Evolutionary conservation across 164 flowering plant genomes (phyloP).

Genomic region (Magnolia kwangsiensis): DNA sequence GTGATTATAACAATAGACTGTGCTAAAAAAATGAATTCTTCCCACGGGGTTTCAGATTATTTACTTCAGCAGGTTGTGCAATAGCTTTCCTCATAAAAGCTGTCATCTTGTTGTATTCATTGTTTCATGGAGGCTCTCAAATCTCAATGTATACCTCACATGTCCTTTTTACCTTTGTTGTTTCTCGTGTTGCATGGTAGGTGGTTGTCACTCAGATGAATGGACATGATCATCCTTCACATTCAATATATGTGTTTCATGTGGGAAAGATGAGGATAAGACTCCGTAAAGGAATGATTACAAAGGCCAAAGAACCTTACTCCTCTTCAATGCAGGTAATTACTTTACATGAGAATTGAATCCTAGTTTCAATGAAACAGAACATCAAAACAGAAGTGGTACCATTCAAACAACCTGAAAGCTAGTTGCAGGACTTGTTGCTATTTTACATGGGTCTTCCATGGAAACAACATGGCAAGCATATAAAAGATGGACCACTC

Average conservation of each 20-base stretch:
- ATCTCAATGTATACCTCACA: no score
- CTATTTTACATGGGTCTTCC: background rate
- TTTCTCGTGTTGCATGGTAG: slow-evolving; percentile 32
- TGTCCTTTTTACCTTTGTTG: background rate
- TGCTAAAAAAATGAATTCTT: no score
- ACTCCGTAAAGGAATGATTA: slow-evolving; percentile 76
- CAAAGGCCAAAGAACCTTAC: slow-evolving; percentile 81
- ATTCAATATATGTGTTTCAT: slow-evolving; percentile 75
- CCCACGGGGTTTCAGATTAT: no score
- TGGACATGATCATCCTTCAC: slow-evolving; percentile 60
- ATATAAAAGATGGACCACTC: no score
- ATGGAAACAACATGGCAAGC: no score
- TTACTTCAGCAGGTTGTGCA: no score
- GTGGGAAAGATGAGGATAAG: slow-evolving; percentile 95
- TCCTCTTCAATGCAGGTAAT: slow-evolving; percentile 73
- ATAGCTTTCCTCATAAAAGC: no score
- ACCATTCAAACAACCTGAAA: background rate
- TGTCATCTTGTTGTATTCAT: no score
- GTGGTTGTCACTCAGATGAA: slow-evolving; percentile 87
- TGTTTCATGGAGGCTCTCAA: no score
- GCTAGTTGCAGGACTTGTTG: background rate
- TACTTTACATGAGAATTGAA: background rate
- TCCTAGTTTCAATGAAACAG: background rate
- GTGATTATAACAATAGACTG: no score
- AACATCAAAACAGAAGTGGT: background rate